These are phyloP conservation scores for Colletotrichum brevisporum DNA, from an alignment of 2,329 filamentous ascomycete species.

Conservation along the genomic window DNA sequence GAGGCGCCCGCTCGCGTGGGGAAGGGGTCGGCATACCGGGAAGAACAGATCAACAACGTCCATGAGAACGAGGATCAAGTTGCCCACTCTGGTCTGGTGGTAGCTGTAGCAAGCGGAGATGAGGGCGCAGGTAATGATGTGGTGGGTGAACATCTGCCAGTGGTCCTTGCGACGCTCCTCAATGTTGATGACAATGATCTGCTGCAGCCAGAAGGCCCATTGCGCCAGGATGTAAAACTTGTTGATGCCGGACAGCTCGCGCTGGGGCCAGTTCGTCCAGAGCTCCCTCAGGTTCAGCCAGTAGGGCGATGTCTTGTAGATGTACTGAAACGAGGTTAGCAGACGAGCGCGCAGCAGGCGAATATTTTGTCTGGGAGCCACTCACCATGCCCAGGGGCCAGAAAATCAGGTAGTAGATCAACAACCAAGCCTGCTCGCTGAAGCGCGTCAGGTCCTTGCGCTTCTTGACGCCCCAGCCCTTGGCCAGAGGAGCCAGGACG, in stretches of 20 bases:
- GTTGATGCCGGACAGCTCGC: constrained; percentile 79
- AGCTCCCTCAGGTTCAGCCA: constrained; percentile 83
- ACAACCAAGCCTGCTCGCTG: constrained; percentile 93
- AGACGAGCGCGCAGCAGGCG: not conserved
- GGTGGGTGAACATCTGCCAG: constrained; percentile 95
- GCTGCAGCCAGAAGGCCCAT: constrained; percentile 93
- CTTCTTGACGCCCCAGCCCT: constrained; percentile 78
- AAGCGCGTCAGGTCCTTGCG: constrained; percentile 85
- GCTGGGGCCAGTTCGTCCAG: constrained; percentile 88
- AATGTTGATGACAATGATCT: constrained; percentile 93
- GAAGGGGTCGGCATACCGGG: constrained; percentile 70
- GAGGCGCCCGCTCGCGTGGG: no score
- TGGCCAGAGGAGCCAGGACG: constrained; percentile 83
- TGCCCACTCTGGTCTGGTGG: constrained; percentile 88
- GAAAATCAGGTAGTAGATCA: constrained; percentile 85
- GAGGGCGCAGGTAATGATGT: constrained; percentile 88
- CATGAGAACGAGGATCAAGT: constrained; percentile 92
- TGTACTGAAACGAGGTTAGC: constrained; percentile 70
- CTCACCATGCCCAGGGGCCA: constrained; percentile 89
- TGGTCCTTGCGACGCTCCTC: constrained; percentile 96
- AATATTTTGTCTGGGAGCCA: constrained; percentile 33
- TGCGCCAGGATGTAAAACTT: constrained; percentile 94
- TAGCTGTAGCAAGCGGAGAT: constrained; percentile 89
- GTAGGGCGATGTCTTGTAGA: constrained; percentile 83
- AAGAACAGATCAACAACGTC: constrained; percentile 92